Evolutionary conservation across 2,329 filamentous ascomycete genomes (phyloP).

Genomic region (Dryadomyces sulphureus): DNA sequence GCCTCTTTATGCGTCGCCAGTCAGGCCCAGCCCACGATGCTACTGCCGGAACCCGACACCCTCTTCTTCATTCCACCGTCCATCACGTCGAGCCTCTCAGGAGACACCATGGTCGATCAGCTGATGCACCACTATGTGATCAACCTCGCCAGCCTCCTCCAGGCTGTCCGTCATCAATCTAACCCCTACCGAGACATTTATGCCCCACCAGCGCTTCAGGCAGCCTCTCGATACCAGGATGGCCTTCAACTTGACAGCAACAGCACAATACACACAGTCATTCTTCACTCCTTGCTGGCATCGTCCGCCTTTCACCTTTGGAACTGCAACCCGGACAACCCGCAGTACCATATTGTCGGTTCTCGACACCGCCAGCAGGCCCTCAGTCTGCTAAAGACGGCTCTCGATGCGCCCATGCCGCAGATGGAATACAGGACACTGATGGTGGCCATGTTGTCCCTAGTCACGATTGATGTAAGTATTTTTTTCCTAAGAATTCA

Average conservation of each 20-base stretch:
- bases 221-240: neutral
- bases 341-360: slow-evolving; percentile 1
- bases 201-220: neutral
- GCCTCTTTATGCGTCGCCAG: too few relatives aligned
- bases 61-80: neutral
- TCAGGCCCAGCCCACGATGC: too few relatives aligned
- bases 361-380: slow-evolving; percentile 1
- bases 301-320: slow-evolving; percentile 6
- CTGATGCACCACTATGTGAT: slow-evolving; percentile 5
- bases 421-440: slow-evolving; percentile 1
- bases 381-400: neutral
- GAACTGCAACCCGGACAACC: slow-evolving; percentile 1
- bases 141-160: slow-evolving; percentile 4
- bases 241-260: too few relatives aligned
- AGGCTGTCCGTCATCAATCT: slow-evolving; percentile 4
- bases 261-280: neutral
- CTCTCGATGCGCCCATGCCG: neutral
- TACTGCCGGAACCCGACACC: too few relatives aligned
- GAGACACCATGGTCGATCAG: neutral
- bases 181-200: slow-evolving; percentile 6
- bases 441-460: slow-evolving; percentile 7
- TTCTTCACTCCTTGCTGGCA: slow-evolving; percentile 4
- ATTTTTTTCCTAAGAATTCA: too few relatives aligned
- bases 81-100: neutral
- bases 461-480: slow-evolving; percentile 5